Conservation (phyloP, 768 basidiomycete genomes). For the Collybia sordida region DNA sequence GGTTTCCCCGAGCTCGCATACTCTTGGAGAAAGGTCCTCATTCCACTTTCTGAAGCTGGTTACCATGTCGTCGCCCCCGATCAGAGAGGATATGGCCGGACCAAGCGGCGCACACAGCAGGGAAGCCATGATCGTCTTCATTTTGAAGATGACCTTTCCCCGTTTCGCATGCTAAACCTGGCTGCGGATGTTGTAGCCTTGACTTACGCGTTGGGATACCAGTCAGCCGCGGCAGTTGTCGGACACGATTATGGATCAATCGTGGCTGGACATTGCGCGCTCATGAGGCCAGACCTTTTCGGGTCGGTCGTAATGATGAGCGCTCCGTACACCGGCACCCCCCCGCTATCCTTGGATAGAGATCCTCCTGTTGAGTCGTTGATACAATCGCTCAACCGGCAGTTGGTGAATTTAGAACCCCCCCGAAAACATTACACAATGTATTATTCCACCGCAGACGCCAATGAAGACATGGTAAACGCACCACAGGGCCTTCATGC, state of each 20-base stretch:
- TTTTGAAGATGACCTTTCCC: slow-evolving; percentile 49
- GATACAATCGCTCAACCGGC: slow-evolving; percentile 15
- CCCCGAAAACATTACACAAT: slow-evolving; percentile 58
- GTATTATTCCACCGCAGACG: slow-evolving; percentile 47
- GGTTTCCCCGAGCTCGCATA: slow-evolving; percentile 69
- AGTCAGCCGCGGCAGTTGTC: slow-evolving; percentile 45
- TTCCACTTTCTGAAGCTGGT: slow-evolving; percentile 47
- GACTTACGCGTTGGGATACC: slow-evolving; percentile 49
- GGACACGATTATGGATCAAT: slow-evolving; percentile 63
- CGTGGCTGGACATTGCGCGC: slow-evolving; percentile 52
- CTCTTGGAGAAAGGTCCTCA: slow-evolving; percentile 62
- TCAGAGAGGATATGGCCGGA: slow-evolving; percentile 54
- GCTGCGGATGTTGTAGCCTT: slow-evolving; percentile 52
- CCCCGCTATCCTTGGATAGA: slow-evolving; percentile 22
- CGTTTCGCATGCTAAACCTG: slow-evolving; percentile 51
- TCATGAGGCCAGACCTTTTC: slow-evolving; percentile 58
- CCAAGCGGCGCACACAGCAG: slow-evolving; percentile 15
- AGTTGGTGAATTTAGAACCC: slow-evolving; percentile 40
- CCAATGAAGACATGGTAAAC: slow-evolving; percentile 44
- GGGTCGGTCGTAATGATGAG: slow-evolving; percentile 59
- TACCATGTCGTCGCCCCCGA: slow-evolving; percentile 68
- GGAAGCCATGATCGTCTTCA: slow-evolving; percentile 18
- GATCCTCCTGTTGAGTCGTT: slow-evolving; percentile 9
- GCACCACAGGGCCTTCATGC: slow-evolving; percentile 42
- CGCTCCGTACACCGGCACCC: slow-evolving; percentile 50